phyloP scores from a whole-genome alignment of 1,139 yeast species.

The Yamadazyma kanchanaburiensis region DNA sequence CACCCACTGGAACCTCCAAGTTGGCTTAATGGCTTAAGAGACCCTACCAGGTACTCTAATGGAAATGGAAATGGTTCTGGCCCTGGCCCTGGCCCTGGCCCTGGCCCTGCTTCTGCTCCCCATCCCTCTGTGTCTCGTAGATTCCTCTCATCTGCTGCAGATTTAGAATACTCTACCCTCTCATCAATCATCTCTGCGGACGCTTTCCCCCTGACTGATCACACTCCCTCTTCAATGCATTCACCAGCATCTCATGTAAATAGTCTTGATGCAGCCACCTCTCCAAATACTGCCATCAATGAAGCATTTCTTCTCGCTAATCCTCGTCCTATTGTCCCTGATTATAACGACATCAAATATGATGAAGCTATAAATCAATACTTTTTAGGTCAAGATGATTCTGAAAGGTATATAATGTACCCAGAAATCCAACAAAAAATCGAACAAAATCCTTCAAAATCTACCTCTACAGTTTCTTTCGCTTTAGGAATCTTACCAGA shows the following conservation, averaged over 20 bases:
- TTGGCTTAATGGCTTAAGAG: not conserved
- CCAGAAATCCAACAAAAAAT: constrained; percentile 57
- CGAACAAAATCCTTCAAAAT: constrained; percentile 42
- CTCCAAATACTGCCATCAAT: constrained; percentile 15
- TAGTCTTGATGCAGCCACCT: constrained; percentile 8
- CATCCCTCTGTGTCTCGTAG: constrained; percentile 11
- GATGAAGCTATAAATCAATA: constrained; percentile 58
- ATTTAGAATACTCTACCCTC: constrained; percentile 72
- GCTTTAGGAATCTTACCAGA: constrained; percentile 50
- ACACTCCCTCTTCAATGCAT: constrained; percentile 37
- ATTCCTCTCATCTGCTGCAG: constrained; percentile 74
- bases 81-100: not conserved
- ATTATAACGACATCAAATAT: constrained; percentile 16
- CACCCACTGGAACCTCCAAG: not conserved
- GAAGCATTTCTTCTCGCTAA: constrained; percentile 12
- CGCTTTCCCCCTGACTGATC: constrained; percentile 21
- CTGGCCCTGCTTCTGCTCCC: not conserved
- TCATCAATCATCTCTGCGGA: constrained; percentile 69
- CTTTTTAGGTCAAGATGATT: constrained; percentile 42
- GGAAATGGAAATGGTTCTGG: not conserved
- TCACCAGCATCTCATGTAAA: constrained; percentile 41
- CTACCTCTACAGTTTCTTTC: constrained; percentile 47
- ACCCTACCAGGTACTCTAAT: no score
- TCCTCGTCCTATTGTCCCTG: not conserved
- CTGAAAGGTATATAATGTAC: constrained; percentile 33